Evolutionary conservation across 2,329 filamentous ascomycete genomes (phyloP).

Genomic region (Trichoderma endophyticum): DNA sequence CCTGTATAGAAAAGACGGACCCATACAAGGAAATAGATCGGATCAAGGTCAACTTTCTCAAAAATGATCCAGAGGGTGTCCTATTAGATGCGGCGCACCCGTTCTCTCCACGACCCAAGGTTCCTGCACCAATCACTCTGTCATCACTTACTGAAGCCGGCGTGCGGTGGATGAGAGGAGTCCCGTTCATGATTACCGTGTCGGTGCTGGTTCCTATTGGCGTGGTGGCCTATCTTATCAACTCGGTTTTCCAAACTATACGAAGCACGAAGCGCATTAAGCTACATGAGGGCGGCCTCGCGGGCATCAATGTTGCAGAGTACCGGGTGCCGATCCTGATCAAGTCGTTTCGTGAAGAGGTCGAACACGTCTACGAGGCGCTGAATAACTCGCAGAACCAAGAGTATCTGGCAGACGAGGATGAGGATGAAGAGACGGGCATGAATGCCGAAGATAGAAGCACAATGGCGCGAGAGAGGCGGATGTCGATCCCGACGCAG

Average conservation of each 20-base stretch:
- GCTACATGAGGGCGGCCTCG: slow-evolving; percentile 68
- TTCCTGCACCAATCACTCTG: slow-evolving; percentile 28
- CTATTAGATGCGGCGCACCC: slow-evolving; percentile 68
- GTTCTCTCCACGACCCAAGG: slow-evolving; percentile 46
- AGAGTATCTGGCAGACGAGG: slow-evolving; percentile 64
- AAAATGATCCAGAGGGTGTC: slow-evolving; percentile 68
- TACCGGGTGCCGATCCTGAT: slow-evolving; percentile 77
- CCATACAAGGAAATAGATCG: slow-evolving; percentile 68
- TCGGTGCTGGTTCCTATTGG: slow-evolving; percentile 71
- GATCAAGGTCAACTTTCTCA: slow-evolving; percentile 68
- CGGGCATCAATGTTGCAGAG: slow-evolving; percentile 62
- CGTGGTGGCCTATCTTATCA: slow-evolving; percentile 67
- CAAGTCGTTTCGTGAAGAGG: slow-evolving; percentile 69
- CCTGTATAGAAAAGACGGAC: slow-evolving; percentile 71
- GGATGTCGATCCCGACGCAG: slow-evolving; percentile 45
- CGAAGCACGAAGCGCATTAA: slow-evolving; percentile 71
- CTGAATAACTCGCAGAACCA: slow-evolving; percentile 66
- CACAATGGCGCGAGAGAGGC: slow-evolving; percentile 41
- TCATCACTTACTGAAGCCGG: slow-evolving; percentile 33
- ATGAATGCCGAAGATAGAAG: slow-evolving; percentile 40
- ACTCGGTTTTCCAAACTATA: slow-evolving; percentile 72
- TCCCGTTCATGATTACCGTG: slow-evolving; percentile 65
- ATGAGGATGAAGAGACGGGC: slow-evolving; percentile 40
- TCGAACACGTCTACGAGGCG: slow-evolving; percentile 75
- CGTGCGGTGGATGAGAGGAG: slow-evolving; percentile 42